These are phyloP conservation scores for Gonapodya prolifera DNA, from an alignment of 192 early-diverging fungal genomes.

Conservation along the genomic window DNA sequence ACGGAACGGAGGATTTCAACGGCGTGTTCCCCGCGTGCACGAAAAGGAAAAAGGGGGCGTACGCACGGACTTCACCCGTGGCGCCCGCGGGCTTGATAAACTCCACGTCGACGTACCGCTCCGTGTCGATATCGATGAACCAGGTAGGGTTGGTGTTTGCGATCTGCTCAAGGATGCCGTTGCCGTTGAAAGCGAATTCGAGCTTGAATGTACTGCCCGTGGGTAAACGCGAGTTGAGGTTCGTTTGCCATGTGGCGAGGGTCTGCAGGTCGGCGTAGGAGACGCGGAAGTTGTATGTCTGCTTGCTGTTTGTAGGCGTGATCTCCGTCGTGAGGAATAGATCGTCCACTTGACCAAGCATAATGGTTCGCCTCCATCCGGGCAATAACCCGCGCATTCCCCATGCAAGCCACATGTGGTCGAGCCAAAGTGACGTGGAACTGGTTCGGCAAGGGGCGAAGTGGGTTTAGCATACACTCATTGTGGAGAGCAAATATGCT, in stretches of 20 bases:
- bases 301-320: not conserved
- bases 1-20: no score
- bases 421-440: slow-evolving; percentile 12
- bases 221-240: slow-evolving; percentile 18
- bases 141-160: not conserved
- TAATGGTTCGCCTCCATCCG: slow-evolving; percentile 27
- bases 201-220: slow-evolving; percentile 22
- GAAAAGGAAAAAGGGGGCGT: no score
- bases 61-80: slow-evolving; percentile 1
- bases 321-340: slow-evolving; percentile 18
- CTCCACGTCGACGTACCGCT: slow-evolving; percentile 12
- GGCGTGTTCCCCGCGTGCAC: no score
- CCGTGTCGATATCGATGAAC: slow-evolving; percentile 16
- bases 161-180: slow-evolving; percentile 19
- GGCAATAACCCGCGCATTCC: slow-evolving; percentile 27
- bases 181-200: slow-evolving; percentile 27
- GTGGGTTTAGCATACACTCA: not conserved
- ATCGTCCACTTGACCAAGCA: slow-evolving; percentile 23
- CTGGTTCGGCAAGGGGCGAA: no score
- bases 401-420: slow-evolving; percentile 29
- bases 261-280: slow-evolving; percentile 14
- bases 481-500: not conserved
- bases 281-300: slow-evolving; percentile 16
- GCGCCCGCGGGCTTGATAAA: slow-evolving; percentile 27
- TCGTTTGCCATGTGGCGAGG: slow-evolving; percentile 24